Evolutionary conservation across 2,329 filamentous ascomycete species (phyloP), one percentile per base, ranked within the genome.

Genomic region (Colletotrichum sp.): DNA sequence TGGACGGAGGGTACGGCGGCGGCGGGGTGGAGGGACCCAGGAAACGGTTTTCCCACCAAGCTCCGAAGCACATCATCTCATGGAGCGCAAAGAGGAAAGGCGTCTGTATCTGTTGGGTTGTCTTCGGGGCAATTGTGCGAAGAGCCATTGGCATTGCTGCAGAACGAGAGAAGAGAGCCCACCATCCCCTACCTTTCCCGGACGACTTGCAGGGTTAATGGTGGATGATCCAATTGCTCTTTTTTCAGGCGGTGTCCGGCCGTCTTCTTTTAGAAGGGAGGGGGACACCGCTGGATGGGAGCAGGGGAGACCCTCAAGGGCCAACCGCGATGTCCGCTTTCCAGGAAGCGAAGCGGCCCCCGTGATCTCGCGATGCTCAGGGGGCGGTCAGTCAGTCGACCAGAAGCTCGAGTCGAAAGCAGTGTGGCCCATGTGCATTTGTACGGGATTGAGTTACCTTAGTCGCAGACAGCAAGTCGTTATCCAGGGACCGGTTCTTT

Each of bases 261-360:
- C n/a, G 32, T 57, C 48, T 59, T 52, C 68, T 55, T 64, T 71
- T 16, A 64, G 59, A 28, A 25, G 57, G 22, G 27, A 28, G 55
- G 36, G 64, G 52, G 55, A 61, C 57, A 69, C 59, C 64, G 70
- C 65, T 68, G 65, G n/a, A 57, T 64, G 68, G 22, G 16, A 32
- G 57, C 73, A 75, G 69, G 63, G 73, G 69, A 72, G 63, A 30
- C 39, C 69, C 69, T 64, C n/a, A 52, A 52, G 44, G 44, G 44
- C 44, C 44, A 52, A 67, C 39, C 65, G 65, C 30, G 44, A 68
- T 36, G 52, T 27, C 55, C 44, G 68, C 55, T 72, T 32, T 30
- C 5, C 63, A 32, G 63, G 16, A 57, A 39, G 22, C 48, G 32
- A 67, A 27, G 22, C 48, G 39, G 39, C 16, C 69, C 69, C 16